Evolutionary conservation across 768 basidiomycete species (phyloP).

Genomic region (Naganishia vaughanmartiniae): DNA sequence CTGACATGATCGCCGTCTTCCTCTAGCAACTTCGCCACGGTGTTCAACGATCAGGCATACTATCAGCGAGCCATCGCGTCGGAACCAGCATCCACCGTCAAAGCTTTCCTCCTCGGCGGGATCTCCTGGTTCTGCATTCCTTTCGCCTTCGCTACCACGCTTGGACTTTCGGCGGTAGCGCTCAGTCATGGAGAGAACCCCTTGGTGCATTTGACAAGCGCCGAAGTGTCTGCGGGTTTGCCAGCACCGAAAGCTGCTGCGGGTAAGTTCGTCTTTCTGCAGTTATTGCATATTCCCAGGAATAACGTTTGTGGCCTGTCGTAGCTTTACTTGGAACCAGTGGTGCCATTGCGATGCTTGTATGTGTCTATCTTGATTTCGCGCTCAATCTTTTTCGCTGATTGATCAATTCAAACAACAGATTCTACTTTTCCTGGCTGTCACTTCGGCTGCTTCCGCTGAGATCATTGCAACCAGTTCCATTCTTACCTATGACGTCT

Average conservation of each 20-base stretch:
- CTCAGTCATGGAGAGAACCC: conserved; percentile 59
- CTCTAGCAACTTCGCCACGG: conserved; percentile 49
- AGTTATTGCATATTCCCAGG: no score
- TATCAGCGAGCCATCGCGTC: conserved; percentile 73
- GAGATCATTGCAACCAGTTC: conserved; percentile 89
- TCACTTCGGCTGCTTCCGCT: conserved; percentile 72
- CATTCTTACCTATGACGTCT: conserved; percentile 78
- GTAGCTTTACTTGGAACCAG: conserved; percentile 70
- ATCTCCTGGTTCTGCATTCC: conserved; percentile 90
- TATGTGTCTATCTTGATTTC: conserved; percentile 55
- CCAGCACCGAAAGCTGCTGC: conserved; percentile 56
- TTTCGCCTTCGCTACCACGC: conserved; percentile 75
- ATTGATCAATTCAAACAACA: not conserved
- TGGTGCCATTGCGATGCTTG: conserved; percentile 68
- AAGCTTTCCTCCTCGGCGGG: conserved; percentile 85
- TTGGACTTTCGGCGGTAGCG: conserved; percentile 84
- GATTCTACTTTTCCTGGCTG: conserved; percentile 75
- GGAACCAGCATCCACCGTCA: conserved; percentile 76
- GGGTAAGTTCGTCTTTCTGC: not conserved
- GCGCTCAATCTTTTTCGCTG: not conserved
- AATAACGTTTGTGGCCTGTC: not conserved
- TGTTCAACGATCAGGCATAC: conserved; percentile 65
- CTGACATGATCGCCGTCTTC: not conserved
- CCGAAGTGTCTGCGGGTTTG: conserved; percentile 82
- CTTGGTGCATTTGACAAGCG: conserved; percentile 56